Conservation (phyloP, 495 filamentous ascomycete species). For the Ramalina intermedia region DNA sequence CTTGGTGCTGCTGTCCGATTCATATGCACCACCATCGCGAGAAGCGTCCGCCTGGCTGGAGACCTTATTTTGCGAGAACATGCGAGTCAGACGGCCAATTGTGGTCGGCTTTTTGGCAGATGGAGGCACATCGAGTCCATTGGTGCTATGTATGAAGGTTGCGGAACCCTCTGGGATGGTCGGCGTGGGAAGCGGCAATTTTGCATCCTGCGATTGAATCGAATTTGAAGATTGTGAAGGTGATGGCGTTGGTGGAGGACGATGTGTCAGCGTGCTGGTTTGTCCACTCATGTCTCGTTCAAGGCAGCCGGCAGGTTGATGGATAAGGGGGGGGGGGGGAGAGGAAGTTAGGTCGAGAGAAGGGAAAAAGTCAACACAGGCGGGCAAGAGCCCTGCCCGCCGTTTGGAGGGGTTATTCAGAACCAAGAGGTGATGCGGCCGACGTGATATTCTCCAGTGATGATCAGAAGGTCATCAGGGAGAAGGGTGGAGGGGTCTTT, state of each 20-base stretch:
- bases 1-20: constrained; percentile 30
- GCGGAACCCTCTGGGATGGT: constrained; percentile 11
- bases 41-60: constrained; percentile 22
- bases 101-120: constrained; percentile 33
- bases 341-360: background rate
- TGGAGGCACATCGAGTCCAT: constrained; percentile 15
- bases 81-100: constrained; percentile 43
- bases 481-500: background rate
- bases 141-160: background rate
- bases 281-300: constrained; percentile 13
- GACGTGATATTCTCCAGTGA: background rate
- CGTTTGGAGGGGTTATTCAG: background rate
- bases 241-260: constrained; percentile 8
- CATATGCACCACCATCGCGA: constrained; percentile 22
- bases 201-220: constrained; percentile 16
- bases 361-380: constrained; percentile 1
- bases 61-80: constrained; percentile 32
- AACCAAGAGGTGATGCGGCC: background rate
- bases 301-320: background rate
- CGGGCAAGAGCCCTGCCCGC: constrained; percentile 12
- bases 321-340: background rate
- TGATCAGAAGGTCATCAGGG: background rate
- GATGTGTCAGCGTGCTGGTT: constrained; percentile 11
- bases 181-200: background rate
- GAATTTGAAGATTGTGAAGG: constrained; percentile 13